Evolutionary conservation across 2,329 filamentous ascomycete species (phyloP).

Genomic region (Clarireedia monteithiana): DNA sequence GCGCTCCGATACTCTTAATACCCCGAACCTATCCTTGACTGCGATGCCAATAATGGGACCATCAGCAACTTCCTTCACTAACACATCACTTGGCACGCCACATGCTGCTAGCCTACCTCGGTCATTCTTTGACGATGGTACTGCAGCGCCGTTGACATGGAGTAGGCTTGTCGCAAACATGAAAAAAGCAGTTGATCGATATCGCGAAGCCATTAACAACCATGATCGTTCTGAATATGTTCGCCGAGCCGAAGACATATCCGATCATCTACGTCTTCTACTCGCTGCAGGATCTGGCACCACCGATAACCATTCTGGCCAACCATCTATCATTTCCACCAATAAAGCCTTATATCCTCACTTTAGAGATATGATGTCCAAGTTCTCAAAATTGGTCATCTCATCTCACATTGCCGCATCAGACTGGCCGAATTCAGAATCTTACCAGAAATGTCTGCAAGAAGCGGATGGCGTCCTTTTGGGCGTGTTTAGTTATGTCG

Average conservation of each 20-base stretch:
- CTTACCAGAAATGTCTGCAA: slow-evolving; percentile 87
- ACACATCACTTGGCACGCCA: slow-evolving; percentile 30
- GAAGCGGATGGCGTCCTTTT: slow-evolving; percentile 95
- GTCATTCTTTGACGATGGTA: slow-evolving; percentile 87
- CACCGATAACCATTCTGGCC: slow-evolving; percentile 96
- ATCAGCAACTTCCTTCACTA: slow-evolving; percentile 50
- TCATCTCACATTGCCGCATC: slow-evolving; percentile 96
- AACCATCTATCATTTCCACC: slow-evolving; percentile 97
- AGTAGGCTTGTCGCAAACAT: slow-evolving; percentile 85
- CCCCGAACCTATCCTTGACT: slow-evolving; percentile 41
- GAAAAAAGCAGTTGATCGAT: slow-evolving; percentile 81
- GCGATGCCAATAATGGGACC: slow-evolving; percentile 25
- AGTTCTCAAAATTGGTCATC: slow-evolving; percentile 97
- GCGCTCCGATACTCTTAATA: slow-evolving; percentile 48
- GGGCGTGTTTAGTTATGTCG: slow-evolving; percentile 92
- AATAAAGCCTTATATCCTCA: slow-evolving; percentile 97
- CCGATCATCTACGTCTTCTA: slow-evolving; percentile 85
- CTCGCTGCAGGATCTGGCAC: slow-evolving; percentile 95
- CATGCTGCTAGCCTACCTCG: slow-evolving; percentile 54
- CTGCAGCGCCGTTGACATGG: slow-evolving; percentile 77
- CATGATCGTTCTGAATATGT: slow-evolving; percentile 86
- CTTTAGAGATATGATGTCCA: slow-evolving; percentile 99
- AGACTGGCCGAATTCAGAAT: slow-evolving; percentile 91
- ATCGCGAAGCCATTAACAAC: slow-evolving; percentile 80
- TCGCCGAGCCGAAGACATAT: slow-evolving; percentile 91